These are phyloP conservation scores for Euphorbia pulcherrima DNA, from an alignment of 345 rosid species.

Conservation along the genomic window DNA sequence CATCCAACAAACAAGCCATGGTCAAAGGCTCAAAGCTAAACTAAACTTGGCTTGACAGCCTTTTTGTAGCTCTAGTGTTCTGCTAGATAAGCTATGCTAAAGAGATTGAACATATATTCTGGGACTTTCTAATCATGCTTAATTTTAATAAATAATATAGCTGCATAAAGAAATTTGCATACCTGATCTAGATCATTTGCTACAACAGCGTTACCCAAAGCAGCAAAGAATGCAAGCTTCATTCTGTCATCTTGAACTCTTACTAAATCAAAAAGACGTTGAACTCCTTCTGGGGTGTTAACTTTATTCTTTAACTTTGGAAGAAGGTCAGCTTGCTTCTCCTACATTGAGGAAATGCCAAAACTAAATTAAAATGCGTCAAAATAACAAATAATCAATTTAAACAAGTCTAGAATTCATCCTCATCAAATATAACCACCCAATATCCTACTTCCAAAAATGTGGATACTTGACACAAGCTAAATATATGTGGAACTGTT, in stretches of 20 bases:
- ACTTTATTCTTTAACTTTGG: conserved; percentile 58
- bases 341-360: conserved; percentile 44
- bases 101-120: neutral
- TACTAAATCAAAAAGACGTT: conserved; percentile 86
- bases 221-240: conserved; percentile 90
- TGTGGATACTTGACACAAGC: no score
- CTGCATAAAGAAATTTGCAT: conserved; percentile 5
- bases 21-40: neutral
- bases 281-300: conserved; percentile 82
- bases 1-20: neutral
- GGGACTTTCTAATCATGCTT: neutral
- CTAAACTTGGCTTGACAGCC: neutral
- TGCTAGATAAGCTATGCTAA: neutral
- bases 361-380: no score
- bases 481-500: neutral
- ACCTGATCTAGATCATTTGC: conserved; percentile 95
- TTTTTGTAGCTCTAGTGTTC: neutral
- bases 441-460: no score
- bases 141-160: no score
- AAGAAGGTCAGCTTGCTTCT: conserved; percentile 66
- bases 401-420: neutral
- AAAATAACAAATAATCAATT: neutral
- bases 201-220: conserved; percentile 76
- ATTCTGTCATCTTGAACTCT: conserved; percentile 83
- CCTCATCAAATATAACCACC: neutral